Percentiles rank a stretch among this genome's conserved stretches.
These are phyloP conservation scores for Solanum chiquidenum DNA, from an alignment of 257 asterid genomes.

Conservation along the genomic window DNA sequence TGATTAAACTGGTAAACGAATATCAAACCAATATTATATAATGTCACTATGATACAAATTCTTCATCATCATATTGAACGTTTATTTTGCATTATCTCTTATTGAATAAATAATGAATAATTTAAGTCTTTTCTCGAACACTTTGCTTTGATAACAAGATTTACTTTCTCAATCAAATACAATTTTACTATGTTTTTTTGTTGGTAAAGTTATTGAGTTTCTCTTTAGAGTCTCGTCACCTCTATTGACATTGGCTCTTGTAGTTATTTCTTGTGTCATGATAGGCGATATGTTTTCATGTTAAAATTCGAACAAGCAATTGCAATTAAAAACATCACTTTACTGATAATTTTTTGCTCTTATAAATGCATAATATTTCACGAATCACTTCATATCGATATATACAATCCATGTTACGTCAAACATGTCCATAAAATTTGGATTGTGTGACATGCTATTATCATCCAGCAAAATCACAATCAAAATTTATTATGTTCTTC, in stretches of 20 bases:
- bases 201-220: neutral
- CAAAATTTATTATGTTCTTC: neutral
- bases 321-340: too few species aligned
- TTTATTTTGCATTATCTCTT: neutral
- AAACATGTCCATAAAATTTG: neutral
- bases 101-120: too few species aligned
- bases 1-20: neutral
- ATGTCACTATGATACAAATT: too few species aligned
- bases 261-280: neutral
- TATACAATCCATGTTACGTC: neutral
- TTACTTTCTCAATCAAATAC: too few species aligned
- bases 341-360: too few species aligned
- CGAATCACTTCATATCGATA: neutral
- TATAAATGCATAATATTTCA: too few species aligned
- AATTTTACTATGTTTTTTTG: too few species aligned
- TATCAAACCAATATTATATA: neutral
- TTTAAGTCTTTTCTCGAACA: neutral
- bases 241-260: neutral
- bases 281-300: too few species aligned
- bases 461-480: neutral
- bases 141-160: too few species aligned
- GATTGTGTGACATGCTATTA: neutral
- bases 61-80: neutral
- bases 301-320: too few species aligned
- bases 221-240: neutral